Evolutionary conservation across 257 asterid genomes (phyloP), one percentile per base, ranked within the genome.

Genomic region (Cinchona pubescens): DNA sequence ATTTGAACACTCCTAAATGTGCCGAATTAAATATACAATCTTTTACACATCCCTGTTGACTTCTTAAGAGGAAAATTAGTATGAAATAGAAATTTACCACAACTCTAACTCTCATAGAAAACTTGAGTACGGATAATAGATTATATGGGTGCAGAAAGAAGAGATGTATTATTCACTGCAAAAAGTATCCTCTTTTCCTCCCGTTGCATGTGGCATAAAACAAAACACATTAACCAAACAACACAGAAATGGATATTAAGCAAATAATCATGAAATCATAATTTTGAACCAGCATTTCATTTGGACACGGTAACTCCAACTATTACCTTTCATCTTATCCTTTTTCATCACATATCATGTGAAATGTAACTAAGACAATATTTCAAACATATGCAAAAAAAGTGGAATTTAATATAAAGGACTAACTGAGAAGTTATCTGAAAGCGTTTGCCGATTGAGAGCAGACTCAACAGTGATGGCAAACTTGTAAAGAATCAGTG

Each of bases 341-440:
- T 23, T 23, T 11, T 18, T 34, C 63, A 21, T 34, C 53, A 38
- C 42, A 48, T 23, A 29, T 59, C 10, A 43, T 45, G 18, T 5
- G 10, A 32, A 21, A 42, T 13, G 65, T 16, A 14, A 73, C 60
- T 18, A 43, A 11, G 2, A 42, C 49, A 58, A 64, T 37, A 27
- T 30, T 29, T 23, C 42, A 55, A 71, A 55, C 70, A 63, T 16
- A 37, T 16, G 15, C 42, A 42, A 30, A 65, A 23, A 21, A n/a
- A 67, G 27, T 16, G 15, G 27, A 67, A 51, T 32, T 35, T 45
- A 75, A 69, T 35, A 38, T 64, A 53, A 67, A 76, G 65, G 75
- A 79, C 90, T 60, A 40, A 93, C 97, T 85, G 91, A 87, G 83
- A 80, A 91, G 83, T 82, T 90, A 83, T 94, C 97, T 13, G 97